A percentile compares a stretch with the other conserved stretches of the same genome.
Evolutionary conservation across 108 stramenopile genomes (phyloP).

Genomic region (Asterionellopsis glacialis): DNA sequence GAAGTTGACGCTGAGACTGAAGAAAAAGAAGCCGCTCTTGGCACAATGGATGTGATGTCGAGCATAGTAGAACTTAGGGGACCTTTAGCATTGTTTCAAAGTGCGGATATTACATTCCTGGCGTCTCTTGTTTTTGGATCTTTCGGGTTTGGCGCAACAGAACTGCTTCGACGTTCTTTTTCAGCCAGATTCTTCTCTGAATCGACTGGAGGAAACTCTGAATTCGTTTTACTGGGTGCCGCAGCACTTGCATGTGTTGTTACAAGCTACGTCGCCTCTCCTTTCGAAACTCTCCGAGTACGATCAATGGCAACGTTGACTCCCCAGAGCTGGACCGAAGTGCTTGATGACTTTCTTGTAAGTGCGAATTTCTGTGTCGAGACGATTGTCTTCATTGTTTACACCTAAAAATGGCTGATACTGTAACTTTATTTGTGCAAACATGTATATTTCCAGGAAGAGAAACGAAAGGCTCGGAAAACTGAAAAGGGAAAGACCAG

Average conservation of each 20-base stretch:
- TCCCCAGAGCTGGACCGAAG: conserved; percentile 40
- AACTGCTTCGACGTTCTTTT: conserved; percentile 82
- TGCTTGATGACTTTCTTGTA: conserved; percentile 59
- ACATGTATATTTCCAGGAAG: neutral
- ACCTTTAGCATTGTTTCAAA: conserved; percentile 68
- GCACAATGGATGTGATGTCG: conserved; percentile 52
- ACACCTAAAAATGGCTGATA: too few species aligned
- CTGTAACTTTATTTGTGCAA: neutral
- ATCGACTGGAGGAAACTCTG: conserved; percentile 24
- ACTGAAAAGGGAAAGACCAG: neutral
- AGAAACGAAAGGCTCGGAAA: neutral
- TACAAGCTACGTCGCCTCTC: conserved; percentile 58
- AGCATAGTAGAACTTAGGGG: conserved; percentile 63
- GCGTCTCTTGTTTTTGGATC: conserved; percentile 82
- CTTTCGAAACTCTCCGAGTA: conserved; percentile 73
- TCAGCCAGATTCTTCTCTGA: conserved; percentile 52
- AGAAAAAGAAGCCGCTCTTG: conserved; percentile 24
- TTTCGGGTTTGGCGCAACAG: conserved; percentile 88
- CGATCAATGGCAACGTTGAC: conserved; percentile 67
- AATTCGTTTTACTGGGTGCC: conserved; percentile 64
- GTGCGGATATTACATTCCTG: conserved; percentile 86
- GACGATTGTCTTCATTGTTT: too few species aligned
- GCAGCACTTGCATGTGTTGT: conserved; percentile 67
- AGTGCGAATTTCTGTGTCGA: neutral
- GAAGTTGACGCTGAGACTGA: conserved; percentile 4